A percentile compares a stretch with the other conserved stretches of the same genome.
phyloP scores from a whole-genome alignment of 306 rosid species.

The Lotus japonicus region DNA sequence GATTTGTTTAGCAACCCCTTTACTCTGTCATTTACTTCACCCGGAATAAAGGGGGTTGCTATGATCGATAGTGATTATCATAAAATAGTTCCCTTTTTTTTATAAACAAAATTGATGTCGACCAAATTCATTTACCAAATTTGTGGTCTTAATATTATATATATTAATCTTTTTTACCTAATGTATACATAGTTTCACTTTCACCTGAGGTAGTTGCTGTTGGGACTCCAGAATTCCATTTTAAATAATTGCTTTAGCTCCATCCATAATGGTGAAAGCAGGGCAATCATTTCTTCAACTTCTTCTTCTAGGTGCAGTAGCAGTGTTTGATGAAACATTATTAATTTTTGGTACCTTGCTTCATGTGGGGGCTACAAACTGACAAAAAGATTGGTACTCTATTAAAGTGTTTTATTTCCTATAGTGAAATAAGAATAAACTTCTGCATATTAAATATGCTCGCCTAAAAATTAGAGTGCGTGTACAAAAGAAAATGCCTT shows the following conservation, averaged over 20 bases:
- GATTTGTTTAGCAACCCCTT: conserved; percentile 49
- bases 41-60: conserved; percentile 58
- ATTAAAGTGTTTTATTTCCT: conserved; percentile 10
- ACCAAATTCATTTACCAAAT: conserved; percentile 20
- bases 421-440: not conserved
- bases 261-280: not conserved
- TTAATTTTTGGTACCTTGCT: conserved; percentile 28
- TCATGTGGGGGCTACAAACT: conserved; percentile 45
- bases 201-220: not conserved
- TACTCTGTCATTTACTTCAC: conserved; percentile 33
- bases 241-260: not conserved
- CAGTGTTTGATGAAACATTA: conserved; percentile 17
- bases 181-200: not conserved
- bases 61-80: conserved; percentile 36
- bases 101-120: not conserved
- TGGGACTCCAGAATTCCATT: conserved; percentile 6
- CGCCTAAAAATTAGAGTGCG: not conserved
- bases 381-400: conserved; percentile 40
- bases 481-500: not conserved
- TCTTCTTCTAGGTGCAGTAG: not conserved
- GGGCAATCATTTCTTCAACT: conserved; percentile 7
- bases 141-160: not conserved
- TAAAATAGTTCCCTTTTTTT: conserved; percentile 16
- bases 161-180: not conserved
- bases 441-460: not conserved